Evolutionary conservation across 2,329 filamentous ascomycete species (phyloP), one percentile per base, ranked within the genome.

Genomic region (Triangularia setosa): DNA sequence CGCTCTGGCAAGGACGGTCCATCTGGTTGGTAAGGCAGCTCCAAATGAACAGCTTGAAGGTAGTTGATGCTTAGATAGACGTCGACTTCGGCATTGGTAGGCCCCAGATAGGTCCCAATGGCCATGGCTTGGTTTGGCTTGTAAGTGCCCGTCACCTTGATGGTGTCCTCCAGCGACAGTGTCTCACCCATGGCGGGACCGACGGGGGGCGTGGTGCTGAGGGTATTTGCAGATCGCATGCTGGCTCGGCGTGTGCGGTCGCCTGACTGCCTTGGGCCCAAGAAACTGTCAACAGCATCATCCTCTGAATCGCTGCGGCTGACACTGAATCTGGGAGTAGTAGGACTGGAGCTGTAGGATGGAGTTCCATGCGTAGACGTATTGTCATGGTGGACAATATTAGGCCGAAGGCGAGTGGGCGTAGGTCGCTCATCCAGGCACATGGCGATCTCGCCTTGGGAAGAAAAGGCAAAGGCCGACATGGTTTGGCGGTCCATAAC

Each of bases 281-380:
- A 74, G 70, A 89, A 89, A 65, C 80, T 87, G 2, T 83, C 84
- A 5, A 87, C 78, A 0, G 84, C 84, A 60, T 89, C 87, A 67
- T 89, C 87, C 70, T 89, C 87, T 0, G 87, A 89, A 68, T 89
- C 86, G 68, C 86, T 89, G 55, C 82, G 81, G 69, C 84, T 87
- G 61, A 84, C 79, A 69, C 82, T 85, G 23, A 87, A 75, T 70
- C 82, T 79, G 4, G 81, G 81, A 0, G 79, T 78, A 16, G 76
- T 79, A 1, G 83, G 80, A 60, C 79, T 84, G 0, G 84, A 81
- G 64, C 79, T 79, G 58, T 80, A 83, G 0, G 80, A 78, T 0
- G 79, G 75, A 14, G 78, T 75, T 2, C 77, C 75, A 0, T 79
- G 75, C 14, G 78, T 75, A 2, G 78, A 75, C 9, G 64, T 61